phyloP scores from a whole-genome alignment of 2,329 filamentous ascomycete genomes.

The Ceratocystiopsis brevicomis region DNA sequence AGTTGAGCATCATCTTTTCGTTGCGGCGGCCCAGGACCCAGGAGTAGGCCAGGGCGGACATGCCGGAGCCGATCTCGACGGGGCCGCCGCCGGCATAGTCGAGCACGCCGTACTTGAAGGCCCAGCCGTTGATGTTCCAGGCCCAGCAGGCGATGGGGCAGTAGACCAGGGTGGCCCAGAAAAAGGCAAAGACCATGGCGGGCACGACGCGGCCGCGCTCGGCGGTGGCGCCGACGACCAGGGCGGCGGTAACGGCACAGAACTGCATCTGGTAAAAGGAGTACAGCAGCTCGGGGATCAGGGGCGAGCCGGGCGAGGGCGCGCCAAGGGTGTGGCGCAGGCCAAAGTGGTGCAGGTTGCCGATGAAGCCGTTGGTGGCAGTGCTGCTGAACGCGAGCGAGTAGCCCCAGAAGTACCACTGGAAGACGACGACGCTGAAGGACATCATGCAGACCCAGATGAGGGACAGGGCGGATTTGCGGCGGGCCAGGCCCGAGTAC shows the following conservation, averaged over 20 bases:
- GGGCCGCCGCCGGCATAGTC: slow-evolving; percentile 94
- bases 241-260: slow-evolving; percentile 77
- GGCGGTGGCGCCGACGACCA: slow-evolving; percentile 78
- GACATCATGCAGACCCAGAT: slow-evolving; percentile 97
- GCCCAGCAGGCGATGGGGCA: slow-evolving; percentile 93
- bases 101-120: slow-evolving; percentile 71
- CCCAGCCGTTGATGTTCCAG: slow-evolving; percentile 93
- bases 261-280: slow-evolving; percentile 99
- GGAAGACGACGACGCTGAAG: slow-evolving; percentile 77
- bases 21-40: slow-evolving; percentile 89
- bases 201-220: slow-evolving; percentile 87
- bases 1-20: slow-evolving; percentile 99
- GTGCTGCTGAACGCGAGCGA: slow-evolving; percentile 76
- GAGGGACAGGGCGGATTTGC: slow-evolving; percentile 92
- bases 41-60: slow-evolving; percentile 87
- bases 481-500: slow-evolving; percentile 89
- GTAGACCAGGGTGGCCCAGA: slow-evolving; percentile 95
- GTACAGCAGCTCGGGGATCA: slow-evolving; percentile 79
- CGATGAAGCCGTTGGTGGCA: slow-evolving; percentile 78
- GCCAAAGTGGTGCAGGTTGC: slow-evolving; percentile 75
- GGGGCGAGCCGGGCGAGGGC: slow-evolving; percentile 73
- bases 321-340: slow-evolving; percentile 64
- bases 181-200: slow-evolving; percentile 86
- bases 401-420: slow-evolving; percentile 99
- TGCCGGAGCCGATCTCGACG: slow-evolving; percentile 88